Conservation (phyloP, 2,329 filamentous ascomycete genomes). For the Calcarisporium arbuscula region DNA sequence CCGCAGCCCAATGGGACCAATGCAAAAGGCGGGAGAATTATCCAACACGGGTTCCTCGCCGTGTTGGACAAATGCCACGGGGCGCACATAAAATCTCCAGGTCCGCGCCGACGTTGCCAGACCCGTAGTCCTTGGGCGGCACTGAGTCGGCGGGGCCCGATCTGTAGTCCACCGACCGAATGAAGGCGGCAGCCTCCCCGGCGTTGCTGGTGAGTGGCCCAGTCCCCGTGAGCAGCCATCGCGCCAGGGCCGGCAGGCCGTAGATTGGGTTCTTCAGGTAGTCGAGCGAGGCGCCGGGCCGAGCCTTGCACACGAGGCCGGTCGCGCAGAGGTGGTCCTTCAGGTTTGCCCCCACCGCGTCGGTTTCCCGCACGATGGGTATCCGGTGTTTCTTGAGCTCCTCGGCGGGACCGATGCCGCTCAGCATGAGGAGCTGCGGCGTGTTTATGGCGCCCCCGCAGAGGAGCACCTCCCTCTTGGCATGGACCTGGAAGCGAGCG, state of each 20-base stretch:
- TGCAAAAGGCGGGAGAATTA: slow-evolving; percentile 6
- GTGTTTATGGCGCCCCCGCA: slow-evolving; percentile 43
- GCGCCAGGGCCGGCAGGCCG: slow-evolving; percentile 11
- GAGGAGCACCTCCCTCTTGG: slow-evolving; percentile 37
- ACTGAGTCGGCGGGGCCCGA: slow-evolving; percentile 2
- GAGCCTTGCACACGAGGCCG: slow-evolving; percentile 11
- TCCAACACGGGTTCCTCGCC: slow-evolving; percentile 10
- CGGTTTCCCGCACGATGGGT: slow-evolving; percentile 44
- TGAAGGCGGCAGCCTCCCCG: slow-evolving; percentile 12
- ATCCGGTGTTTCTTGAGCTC: slow-evolving; percentile 36
- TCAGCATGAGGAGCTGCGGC: slow-evolving; percentile 44
- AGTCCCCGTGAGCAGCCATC: slow-evolving; percentile 11
- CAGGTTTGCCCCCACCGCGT: slow-evolving; percentile 54
- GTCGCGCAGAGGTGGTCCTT: slow-evolving; percentile 17
- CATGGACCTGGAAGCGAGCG: slow-evolving; percentile 19
- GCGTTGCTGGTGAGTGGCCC: slow-evolving; percentile 14
- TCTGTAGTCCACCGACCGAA: slow-evolving; percentile 10
- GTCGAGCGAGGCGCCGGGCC: slow-evolving; percentile 9
- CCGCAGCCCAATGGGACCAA: slow-evolving; percentile 9
- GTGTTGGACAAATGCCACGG: slow-evolving; percentile 12
- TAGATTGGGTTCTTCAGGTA: slow-evolving; percentile 10
- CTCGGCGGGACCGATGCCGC: slow-evolving; percentile 36
- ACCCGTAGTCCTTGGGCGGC: slow-evolving; percentile 11
- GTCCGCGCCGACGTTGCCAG: slow-evolving; percentile 11
- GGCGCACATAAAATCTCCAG: slow-evolving; percentile 12